Evolutionary conservation across 75 land plant species (phyloP).

Genomic region (Chamaecyparis obtusa): DNA sequence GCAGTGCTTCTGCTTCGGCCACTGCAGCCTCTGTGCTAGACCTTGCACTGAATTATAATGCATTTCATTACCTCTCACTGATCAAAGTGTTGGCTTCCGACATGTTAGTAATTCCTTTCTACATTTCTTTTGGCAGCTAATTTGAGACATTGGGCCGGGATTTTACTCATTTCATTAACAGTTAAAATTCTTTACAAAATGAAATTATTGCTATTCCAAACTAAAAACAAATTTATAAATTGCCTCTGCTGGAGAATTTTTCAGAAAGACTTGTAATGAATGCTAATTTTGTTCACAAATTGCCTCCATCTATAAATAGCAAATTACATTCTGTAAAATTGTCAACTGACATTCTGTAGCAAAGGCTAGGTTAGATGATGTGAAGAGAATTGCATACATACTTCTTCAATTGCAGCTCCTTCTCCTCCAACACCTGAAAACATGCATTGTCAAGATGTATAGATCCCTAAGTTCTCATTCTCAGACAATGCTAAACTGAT

Average conservation of each 20-base stretch:
- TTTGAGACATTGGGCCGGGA: neutral
- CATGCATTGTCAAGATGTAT: neutral
- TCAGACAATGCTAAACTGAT: neutral
- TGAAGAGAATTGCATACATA: slow-evolving; percentile 19
- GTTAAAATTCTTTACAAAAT: neutral
- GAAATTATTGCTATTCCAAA: neutral
- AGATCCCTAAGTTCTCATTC: neutral
- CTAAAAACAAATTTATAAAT: neutral
- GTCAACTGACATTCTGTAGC: neutral
- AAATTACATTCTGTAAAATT: neutral
- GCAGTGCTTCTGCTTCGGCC: too few relatives aligned
- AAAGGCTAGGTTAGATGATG: neutral
- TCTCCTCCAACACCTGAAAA: slow-evolving; percentile 57
- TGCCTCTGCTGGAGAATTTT: neutral
- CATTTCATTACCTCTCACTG: neutral
- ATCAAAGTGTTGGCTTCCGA: neutral
- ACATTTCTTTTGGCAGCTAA: neutral
- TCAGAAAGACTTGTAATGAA: neutral
- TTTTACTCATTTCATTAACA: neutral
- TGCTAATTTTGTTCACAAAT: neutral
- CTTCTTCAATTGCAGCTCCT: slow-evolving; percentile 67
- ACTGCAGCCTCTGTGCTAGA: neutral
- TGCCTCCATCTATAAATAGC: too few relatives aligned
- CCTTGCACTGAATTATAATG: neutral
- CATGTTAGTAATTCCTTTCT: neutral